Conservation (phyloP, 495 filamentous ascomycete genomes). For the Talaromyces adpressus region DNA sequence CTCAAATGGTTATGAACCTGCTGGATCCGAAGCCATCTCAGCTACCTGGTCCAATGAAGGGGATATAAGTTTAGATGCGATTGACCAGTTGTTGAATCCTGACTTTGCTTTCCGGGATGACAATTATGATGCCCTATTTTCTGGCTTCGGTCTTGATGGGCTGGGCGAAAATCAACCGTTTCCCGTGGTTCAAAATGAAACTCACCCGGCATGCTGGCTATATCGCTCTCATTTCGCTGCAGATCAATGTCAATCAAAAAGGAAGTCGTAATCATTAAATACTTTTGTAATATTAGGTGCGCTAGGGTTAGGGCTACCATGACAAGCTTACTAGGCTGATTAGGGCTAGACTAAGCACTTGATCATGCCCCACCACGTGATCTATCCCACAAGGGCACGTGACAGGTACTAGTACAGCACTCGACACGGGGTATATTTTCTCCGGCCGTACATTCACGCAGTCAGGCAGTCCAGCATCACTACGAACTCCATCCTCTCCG, state of each 20-base stretch:
- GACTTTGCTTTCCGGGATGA: no score
- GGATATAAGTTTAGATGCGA: no score
- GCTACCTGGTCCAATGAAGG: no score
- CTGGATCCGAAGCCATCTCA: no score
- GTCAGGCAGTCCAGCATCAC: no score
- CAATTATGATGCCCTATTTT: not conserved
- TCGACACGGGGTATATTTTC: not conserved
- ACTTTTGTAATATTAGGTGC: not conserved
- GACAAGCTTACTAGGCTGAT: no score
- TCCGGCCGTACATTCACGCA: not conserved
- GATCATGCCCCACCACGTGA: not conserved
- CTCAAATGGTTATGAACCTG: no score
- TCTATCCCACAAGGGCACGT: no score
- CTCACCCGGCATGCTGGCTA: no score
- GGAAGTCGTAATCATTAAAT: not conserved
- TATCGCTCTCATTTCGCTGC: not conserved
- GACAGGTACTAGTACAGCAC: no score
- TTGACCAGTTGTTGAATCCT: no score
- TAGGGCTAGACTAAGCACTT: not conserved
- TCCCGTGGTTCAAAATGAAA: not conserved
- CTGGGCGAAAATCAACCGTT: not conserved
- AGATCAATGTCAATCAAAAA: not conserved
- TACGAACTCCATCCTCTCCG: no score
- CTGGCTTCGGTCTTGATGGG: not conserved
- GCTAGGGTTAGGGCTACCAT: not conserved